These are phyloP conservation scores for Backusella macrospora DNA, from an alignment of 192 early-diverging fungal species.

Conservation along the genomic window DNA sequence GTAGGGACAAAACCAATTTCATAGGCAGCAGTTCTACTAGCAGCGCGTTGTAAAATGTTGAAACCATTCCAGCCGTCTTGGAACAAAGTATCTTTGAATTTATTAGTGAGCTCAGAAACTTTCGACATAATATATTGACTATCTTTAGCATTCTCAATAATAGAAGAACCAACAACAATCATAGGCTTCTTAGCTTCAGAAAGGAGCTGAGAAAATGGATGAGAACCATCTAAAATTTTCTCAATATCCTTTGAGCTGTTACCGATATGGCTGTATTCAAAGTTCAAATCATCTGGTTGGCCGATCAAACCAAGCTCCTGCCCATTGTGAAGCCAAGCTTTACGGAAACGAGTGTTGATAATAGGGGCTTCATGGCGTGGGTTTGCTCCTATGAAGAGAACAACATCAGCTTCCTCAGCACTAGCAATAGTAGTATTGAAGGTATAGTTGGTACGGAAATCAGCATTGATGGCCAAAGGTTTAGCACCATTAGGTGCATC, in stretches of 20 bases:
- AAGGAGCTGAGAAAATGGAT: constrained; percentile 75
- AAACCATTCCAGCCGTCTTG: constrained; percentile 84
- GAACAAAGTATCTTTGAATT: constrained; percentile 68
- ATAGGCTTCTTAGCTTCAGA: constrained; percentile 83
- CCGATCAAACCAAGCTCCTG: constrained; percentile 85
- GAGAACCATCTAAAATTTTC: constrained; percentile 62
- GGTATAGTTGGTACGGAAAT: constrained; percentile 88
- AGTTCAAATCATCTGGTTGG: constrained; percentile 75
- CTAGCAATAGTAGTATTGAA: constrained; percentile 85
- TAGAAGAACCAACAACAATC: constrained; percentile 83
- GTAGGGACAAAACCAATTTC: constrained; percentile 87
- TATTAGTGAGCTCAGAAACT: constrained; percentile 72
- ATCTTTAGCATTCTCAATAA: constrained; percentile 71
- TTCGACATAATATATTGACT: constrained; percentile 70
- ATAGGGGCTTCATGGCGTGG: constrained; percentile 95
- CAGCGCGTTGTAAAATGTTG: constrained; percentile 87
- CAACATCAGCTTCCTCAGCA: constrained; percentile 91
- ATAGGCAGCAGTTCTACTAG: constrained; percentile 84
- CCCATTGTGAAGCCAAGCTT: constrained; percentile 83
- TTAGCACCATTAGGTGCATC: constrained; percentile 60
- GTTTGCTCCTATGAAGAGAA: constrained; percentile 92
- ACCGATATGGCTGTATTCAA: constrained; percentile 88
- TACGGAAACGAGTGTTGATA: constrained; percentile 94
- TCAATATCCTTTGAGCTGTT: constrained; percentile 64
- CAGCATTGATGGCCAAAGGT: constrained; percentile 55